A percentile compares a stretch with the other conserved stretches of the same genome.
These are phyloP conservation scores for Cardamine occulta DNA, from an alignment of 345 rosid genomes.

Conservation along the genomic window DNA sequence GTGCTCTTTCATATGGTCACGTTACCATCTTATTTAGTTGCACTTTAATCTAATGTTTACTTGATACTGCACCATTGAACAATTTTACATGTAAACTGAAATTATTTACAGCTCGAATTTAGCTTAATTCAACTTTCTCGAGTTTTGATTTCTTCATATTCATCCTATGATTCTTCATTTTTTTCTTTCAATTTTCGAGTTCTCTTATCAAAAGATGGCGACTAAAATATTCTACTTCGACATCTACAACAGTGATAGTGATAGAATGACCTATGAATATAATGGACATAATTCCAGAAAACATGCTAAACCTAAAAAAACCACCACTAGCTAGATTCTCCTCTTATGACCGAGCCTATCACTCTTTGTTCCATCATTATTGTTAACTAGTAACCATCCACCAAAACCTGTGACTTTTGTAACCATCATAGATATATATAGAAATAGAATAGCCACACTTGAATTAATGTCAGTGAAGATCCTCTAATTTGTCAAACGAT, in stretches of 20 bases:
- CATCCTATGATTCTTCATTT: background rate
- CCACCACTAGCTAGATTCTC: background rate
- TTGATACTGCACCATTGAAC: background rate
- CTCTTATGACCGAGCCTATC: background rate
- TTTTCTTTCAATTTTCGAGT: no score
- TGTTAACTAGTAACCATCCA: background rate
- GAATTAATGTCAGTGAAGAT: background rate
- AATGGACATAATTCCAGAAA: background rate
- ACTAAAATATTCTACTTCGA: background rate
- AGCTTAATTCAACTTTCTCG: background rate
- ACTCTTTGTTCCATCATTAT: background rate
- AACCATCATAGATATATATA: constrained; percentile 6
- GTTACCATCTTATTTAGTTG: background rate
- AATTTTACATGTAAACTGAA: background rate
- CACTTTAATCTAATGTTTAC: background rate
- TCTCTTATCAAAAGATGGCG: background rate
- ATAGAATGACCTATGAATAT: background rate
- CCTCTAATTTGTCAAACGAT: constrained; percentile 19
- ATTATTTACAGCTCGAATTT: background rate
- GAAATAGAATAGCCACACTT: background rate
- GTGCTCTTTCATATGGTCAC: background rate
- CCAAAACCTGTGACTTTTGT: background rate
- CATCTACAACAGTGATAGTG: background rate
- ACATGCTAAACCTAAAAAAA: background rate
- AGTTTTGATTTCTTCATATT: background rate